phyloP scores from a whole-genome alignment of 352 stramenopile species.

The Thalassiosira hispida region DNA sequence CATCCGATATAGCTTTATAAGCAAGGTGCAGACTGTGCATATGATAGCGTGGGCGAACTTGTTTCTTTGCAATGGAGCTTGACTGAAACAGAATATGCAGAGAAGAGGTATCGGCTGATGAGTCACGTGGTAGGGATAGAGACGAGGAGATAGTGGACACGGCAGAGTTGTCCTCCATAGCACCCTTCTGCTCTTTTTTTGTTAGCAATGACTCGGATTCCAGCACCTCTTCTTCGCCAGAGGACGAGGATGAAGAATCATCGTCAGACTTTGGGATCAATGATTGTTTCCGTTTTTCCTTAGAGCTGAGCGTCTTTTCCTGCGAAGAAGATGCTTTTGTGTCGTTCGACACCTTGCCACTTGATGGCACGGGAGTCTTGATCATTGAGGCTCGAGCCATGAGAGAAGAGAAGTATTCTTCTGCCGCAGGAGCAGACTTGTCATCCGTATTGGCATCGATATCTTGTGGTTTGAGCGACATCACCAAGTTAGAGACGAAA shows the following conservation, averaged over 20 bases:
- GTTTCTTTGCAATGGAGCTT: slow-evolving; percentile 19
- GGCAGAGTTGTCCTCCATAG: neutral
- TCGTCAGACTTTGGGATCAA: slow-evolving; percentile 16
- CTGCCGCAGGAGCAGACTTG: slow-evolving; percentile 17
- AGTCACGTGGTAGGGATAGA: neutral
- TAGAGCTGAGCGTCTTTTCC: slow-evolving; percentile 15
- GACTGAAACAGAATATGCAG: slow-evolving; percentile 19
- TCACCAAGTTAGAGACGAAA: slow-evolving; percentile 69
- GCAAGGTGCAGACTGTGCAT: slow-evolving; percentile 52
- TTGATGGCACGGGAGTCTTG: neutral
- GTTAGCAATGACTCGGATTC: slow-evolving; percentile 15
- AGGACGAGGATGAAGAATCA: slow-evolving; percentile 48
- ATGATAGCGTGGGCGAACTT: slow-evolving; percentile 65
- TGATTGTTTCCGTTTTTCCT: slow-evolving; percentile 26
- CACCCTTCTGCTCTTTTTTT: neutral
- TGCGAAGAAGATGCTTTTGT: neutral
- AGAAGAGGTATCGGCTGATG: neutral
- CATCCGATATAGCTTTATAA: slow-evolving; percentile 49
- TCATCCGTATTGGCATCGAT: slow-evolving; percentile 12
- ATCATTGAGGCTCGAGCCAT: neutral
- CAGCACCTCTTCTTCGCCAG: slow-evolving; percentile 67
- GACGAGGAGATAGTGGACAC: slow-evolving; percentile 7
- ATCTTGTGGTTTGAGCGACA: slow-evolving; percentile 23
- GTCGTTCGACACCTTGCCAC: neutral
- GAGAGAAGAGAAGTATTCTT: slow-evolving; percentile 50